phyloP scores from a whole-genome alignment of 1,284 basidiomycete genomes.

The Naganishia sp. region DNA sequence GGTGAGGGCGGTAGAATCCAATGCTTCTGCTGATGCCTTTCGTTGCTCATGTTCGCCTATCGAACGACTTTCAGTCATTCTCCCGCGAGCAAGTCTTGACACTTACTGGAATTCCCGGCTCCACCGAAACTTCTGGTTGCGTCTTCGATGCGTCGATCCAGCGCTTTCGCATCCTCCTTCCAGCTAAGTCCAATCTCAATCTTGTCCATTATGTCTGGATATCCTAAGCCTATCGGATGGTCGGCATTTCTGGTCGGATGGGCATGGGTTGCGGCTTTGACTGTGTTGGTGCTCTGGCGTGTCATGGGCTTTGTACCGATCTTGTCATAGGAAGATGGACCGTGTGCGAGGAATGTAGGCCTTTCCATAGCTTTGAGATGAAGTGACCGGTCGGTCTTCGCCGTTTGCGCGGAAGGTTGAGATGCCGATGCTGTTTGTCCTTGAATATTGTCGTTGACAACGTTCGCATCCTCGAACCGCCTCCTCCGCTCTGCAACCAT shows the following conservation, averaged over 20 bases:
- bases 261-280: too few relatives aligned
- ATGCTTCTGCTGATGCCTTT: background rate
- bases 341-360: background rate
- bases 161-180: too few relatives aligned
- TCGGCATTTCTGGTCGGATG: too few relatives aligned
- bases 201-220: too few relatives aligned
- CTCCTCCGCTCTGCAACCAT: conserved; percentile 5
- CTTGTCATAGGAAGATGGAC: background rate
- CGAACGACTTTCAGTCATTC: too few relatives aligned
- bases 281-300: background rate
- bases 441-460: background rate
- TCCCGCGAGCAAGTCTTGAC: background rate
- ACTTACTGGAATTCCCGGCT: background rate
- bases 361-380: background rate
- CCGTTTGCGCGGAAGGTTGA: background rate
- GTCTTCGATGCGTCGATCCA: too few relatives aligned
- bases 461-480: background rate
- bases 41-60: background rate
- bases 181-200: too few relatives aligned
- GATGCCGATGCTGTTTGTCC: background rate
- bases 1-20: background rate
- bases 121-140: too few relatives aligned
- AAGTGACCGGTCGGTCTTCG: background rate
- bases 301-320: background rate
- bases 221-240: too few relatives aligned